A percentile compares a stretch with the other conserved stretches of the same genome.
Evolutionary conservation across 768 basidiomycete species (phyloP).

Genomic region (Mycena indigotica): DNA sequence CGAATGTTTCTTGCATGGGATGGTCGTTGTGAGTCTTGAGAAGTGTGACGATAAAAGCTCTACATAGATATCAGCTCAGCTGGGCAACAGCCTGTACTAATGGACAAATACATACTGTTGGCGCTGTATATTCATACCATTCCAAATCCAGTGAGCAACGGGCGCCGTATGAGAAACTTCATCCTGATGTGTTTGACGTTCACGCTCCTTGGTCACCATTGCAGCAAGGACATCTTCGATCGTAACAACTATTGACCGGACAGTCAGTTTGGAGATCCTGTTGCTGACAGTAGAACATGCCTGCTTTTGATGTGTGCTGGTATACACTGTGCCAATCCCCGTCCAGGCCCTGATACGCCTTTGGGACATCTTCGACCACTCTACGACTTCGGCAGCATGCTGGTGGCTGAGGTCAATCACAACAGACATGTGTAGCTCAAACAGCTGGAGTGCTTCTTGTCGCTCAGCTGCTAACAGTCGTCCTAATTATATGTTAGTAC

Average conservation of each 20-base stretch:
- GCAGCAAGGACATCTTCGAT: conserved; percentile 5
- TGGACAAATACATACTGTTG: conserved; percentile 4
- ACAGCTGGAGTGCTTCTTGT: conserved; percentile 1
- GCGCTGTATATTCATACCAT: conserved; percentile 4
- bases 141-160: conserved; percentile 4
- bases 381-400: background rate
- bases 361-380: conserved; percentile 3
- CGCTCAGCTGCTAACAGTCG: conserved; percentile 6
- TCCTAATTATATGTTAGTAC: conserved; percentile 4
- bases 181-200: background rate
- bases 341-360: background rate
- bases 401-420: conserved; percentile 9
- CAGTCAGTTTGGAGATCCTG: background rate
- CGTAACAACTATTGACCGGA: conserved; percentile 1
- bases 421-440: conserved; percentile 8
- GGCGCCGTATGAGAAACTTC: no score
- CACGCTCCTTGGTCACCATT: background rate
- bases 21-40: conserved; percentile 1
- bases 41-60: background rate
- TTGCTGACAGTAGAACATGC: background rate
- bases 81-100: background rate
- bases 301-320: conserved; percentile 5
- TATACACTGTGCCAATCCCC: conserved; percentile 2
- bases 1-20: conserved; percentile 5
- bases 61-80: background rate